Evolutionary conservation across 495 filamentous ascomycete species (phyloP).

Genomic region (Aspergillus leporis): DNA sequence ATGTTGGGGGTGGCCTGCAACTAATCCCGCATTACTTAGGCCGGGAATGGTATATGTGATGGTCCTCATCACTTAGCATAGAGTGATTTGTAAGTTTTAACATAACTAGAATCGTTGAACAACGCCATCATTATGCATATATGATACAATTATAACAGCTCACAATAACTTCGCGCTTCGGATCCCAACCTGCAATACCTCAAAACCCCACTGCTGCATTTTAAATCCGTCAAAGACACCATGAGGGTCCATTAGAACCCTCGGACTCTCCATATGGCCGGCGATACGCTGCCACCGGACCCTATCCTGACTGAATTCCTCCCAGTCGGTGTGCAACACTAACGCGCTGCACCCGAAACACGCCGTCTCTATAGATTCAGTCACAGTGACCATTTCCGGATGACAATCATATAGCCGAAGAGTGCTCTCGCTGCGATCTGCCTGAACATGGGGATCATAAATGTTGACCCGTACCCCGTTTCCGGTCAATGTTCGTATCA

Average conservation of each 20-base stretch:
- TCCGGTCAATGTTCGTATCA: conserved; percentile 60
- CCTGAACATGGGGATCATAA: conserved; percentile 57
- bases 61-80: too few species aligned
- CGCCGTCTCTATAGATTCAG: conserved; percentile 15
- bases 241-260: conserved; percentile 10
- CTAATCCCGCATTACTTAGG: too few species aligned
- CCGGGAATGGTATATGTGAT: too few species aligned
- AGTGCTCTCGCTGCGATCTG: conserved; percentile 1
- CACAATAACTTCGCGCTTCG: not conserved
- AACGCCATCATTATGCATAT: not conserved
- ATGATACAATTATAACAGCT: not conserved
- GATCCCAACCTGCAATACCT: conserved; percentile 15
- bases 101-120: not conserved
- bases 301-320: conserved; percentile 15
- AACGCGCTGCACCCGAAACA: conserved; percentile 18
- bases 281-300: conserved; percentile 16
- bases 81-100: too few species aligned
- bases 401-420: conserved; percentile 1
- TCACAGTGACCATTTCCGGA: conserved; percentile 5
- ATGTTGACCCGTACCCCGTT: conserved; percentile 60
- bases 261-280: conserved; percentile 11
- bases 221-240: conserved; percentile 12
- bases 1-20: too few species aligned
- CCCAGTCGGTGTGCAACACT: conserved; percentile 13
- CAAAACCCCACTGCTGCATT: conserved; percentile 17